A percentile compares a stretch with the other conserved stretches of the same genome.
Evolutionary conservation across 2,329 filamentous ascomycete genomes (phyloP).

Genomic region (Sporothrix dimorphospora): DNA sequence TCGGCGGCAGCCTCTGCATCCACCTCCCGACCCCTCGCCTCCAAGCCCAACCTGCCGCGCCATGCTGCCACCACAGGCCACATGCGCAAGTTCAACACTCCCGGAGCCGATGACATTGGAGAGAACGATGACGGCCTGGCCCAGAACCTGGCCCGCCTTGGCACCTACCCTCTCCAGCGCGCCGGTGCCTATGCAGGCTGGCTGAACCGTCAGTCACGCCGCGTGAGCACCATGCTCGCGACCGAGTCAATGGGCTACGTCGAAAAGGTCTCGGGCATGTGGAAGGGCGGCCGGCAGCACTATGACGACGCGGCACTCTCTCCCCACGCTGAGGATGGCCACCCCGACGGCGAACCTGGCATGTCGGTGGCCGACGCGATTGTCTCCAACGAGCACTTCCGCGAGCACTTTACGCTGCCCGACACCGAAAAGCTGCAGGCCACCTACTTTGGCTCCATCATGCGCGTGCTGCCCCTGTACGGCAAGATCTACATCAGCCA

Average conservation of each 20-base stretch:
- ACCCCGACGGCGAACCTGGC: conserved; percentile 49
- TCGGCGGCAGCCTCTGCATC: neutral
- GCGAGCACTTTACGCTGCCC: conserved; percentile 87
- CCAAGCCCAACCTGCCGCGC: conserved; percentile 26
- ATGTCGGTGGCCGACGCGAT: conserved; percentile 63
- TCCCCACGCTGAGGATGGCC: conserved; percentile 58
- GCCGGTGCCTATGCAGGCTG: conserved; percentile 83
- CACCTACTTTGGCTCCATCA: conserved; percentile 90
- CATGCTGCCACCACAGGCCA: conserved; percentile 49
- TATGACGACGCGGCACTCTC: conserved; percentile 65
- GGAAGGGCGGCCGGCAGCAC: conserved; percentile 87
- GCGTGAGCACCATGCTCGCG: conserved; percentile 80
- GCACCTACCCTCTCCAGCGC: conserved; percentile 78
- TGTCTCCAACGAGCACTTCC: conserved; percentile 78
- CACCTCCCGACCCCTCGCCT: neutral
- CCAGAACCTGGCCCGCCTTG: conserved; percentile 61
- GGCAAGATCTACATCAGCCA: conserved; percentile 96
- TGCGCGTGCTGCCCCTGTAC: conserved; percentile 86
- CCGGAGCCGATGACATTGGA: conserved; percentile 31
- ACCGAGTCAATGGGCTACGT: conserved; percentile 95
- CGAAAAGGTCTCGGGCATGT: conserved; percentile 96
- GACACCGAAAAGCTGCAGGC: conserved; percentile 80
- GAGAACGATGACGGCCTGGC: conserved; percentile 46
- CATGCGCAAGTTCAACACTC: conserved; percentile 32
- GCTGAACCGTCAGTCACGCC: conserved; percentile 75